Percentiles rank a stretch among this genome's conserved stretches.
Evolutionary conservation across 192 early-diverging fungal species (phyloP).

Genomic region (Piromyces finnis): DNA sequence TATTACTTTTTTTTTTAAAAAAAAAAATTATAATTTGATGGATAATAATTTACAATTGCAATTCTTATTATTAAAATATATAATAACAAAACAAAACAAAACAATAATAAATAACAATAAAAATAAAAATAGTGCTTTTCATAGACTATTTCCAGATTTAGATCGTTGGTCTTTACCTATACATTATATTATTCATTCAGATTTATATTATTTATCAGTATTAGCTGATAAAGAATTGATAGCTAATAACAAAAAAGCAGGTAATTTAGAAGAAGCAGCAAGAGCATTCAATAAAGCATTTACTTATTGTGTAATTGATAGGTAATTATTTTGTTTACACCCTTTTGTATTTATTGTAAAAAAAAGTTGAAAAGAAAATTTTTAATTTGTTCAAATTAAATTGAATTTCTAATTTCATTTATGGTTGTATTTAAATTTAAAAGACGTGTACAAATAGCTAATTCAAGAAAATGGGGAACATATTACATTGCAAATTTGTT

Average conservation of each 20-base stretch:
- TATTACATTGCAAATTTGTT: slow-evolving; percentile 73
- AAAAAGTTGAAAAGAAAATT: too few species aligned
- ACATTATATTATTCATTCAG: neutral
- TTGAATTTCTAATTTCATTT: neutral
- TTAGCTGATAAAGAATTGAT: slow-evolving; percentile 26
- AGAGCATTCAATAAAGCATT: slow-evolving; percentile 78
- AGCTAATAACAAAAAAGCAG: slow-evolving; percentile 19
- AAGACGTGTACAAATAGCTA: neutral
- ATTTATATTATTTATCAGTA: neutral
- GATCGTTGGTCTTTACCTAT: neutral
- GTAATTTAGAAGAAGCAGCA: slow-evolving; percentile 62
- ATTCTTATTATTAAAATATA: too few species aligned
- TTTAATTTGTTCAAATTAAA: too few species aligned
- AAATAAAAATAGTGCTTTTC: neutral
- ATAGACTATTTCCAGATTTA: neutral
- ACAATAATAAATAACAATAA: neutral
- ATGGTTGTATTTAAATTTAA: slow-evolving; percentile 1
- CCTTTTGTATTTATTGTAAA: too few species aligned
- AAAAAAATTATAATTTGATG: too few species aligned
- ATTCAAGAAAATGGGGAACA: slow-evolving; percentile 82
- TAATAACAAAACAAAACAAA: too few species aligned
- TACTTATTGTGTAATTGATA: slow-evolving; percentile 70
- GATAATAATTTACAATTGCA: too few species aligned
- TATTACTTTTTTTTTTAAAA: neutral
- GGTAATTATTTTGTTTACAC: slow-evolving; percentile 29